Evolutionary conservation across 192 early-diverging fungal genomes (phyloP), one percentile per base, ranked within the genome.

Genomic region (Coemansia sp.): DNA sequence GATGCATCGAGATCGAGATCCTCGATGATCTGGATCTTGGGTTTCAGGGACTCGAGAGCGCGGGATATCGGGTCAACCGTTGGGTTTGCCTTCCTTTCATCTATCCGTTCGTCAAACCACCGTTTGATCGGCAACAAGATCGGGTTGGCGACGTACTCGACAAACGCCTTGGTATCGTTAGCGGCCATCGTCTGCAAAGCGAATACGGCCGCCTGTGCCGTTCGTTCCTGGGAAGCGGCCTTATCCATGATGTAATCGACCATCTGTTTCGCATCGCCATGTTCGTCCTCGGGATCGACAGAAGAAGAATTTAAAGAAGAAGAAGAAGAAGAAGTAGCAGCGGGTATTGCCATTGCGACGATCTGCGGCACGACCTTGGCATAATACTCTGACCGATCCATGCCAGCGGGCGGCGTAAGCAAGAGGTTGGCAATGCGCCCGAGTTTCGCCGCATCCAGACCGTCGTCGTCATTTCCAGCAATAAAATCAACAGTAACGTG

Each of bases 401-500:
- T 63, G 11, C 41, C 58, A 13, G 54, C 56, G 1, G 79, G 74
- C 22, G 79, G 67, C 4, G 74, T 65, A 8, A 82, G 62, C 42
- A 82, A 22, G 38, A 82, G 61, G 4, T 45, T 46, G 11, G 75
- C 56, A 4, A 76, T 61, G 17, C 71, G 75, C n/a, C 73, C 70
- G 59, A 76, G 63, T 55, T 76, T 76, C 22, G 59, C 61, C 5
- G 70, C 43, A 3, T 66, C 61, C 5, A 67, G 42, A 14, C 22
- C 23, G n/a, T 81, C 77, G 33, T 76, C 77, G 25, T 76, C 74
- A 43, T 82, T 79, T 4, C 85, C 87, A 6, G 88, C 80, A 34
- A 92, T 81, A 67, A 87, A 93, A 57, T 92, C 86, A 14, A 93
- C 61, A 4, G 89, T 82, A 7, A 87, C 76, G 9, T 73, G 82